These are phyloP conservation scores for Boletus rubropictus DNA, from an alignment of 768 basidiomycete genomes.

Conservation along the genomic window DNA sequence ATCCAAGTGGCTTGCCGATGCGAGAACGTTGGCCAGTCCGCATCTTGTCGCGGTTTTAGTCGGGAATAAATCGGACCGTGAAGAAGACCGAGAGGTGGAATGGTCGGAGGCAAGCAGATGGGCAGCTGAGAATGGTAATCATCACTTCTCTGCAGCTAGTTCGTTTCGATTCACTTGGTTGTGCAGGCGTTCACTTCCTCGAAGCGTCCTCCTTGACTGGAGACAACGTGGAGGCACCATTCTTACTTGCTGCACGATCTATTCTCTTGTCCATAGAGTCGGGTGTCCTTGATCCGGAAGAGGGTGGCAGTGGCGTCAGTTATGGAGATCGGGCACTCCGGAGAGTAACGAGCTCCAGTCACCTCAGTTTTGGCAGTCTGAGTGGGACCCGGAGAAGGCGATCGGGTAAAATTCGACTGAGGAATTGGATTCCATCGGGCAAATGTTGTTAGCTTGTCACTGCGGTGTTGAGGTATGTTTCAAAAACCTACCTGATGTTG, in stretches of 20 bases:
- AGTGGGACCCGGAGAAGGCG: conserved; percentile 58
- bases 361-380: conserved; percentile 79
- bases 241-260: conserved; percentile 78
- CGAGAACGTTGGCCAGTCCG: conserved; percentile 85
- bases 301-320: conserved; percentile 90
- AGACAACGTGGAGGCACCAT: conserved; percentile 92
- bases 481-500: conserved; percentile 1
- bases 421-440: conserved; percentile 54
- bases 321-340: conserved; percentile 93
- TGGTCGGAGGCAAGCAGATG: conserved; percentile 92
- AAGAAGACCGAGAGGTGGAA: conserved; percentile 92
- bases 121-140: conserved; percentile 90
- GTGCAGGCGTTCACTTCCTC: conserved; percentile 84
- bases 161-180: conserved; percentile 2
- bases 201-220: conserved; percentile 90
- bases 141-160: not conserved
- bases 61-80: conserved; percentile 92
- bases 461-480: conserved; percentile 15
- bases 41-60: conserved; percentile 87
- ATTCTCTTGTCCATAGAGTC: conserved; percentile 90
- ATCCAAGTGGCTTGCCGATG: conserved; percentile 88
- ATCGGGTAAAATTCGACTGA: conserved; percentile 54
- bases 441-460: conserved; percentile 58
- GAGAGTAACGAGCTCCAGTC: conserved; percentile 86
- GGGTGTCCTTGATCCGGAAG: conserved; percentile 86